A percentile compares a stretch with the other conserved stretches of the same genome.
Conservation (phyloP, 441 rosid genomes). For the Syzygium malaccense region DNA sequence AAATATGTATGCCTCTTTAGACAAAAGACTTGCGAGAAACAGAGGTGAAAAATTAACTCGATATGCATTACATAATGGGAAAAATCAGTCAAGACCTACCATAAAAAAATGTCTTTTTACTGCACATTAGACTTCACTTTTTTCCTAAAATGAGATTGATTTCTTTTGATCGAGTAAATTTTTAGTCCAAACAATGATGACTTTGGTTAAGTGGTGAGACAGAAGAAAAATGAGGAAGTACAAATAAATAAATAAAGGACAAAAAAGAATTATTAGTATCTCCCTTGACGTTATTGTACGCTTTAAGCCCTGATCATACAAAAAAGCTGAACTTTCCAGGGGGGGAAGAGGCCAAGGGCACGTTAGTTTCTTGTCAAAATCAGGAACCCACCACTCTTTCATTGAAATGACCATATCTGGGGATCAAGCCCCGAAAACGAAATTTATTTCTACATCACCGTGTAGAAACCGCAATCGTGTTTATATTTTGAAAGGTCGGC, state of each 20-base stretch:
- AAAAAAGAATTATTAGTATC: background rate
- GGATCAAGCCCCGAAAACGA: conserved; percentile 24
- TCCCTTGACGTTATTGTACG: background rate
- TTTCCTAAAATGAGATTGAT: background rate
- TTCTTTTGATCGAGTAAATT: background rate
- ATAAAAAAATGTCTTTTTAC: background rate
- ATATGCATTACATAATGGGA: background rate
- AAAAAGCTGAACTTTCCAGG: background rate
- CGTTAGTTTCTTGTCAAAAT: conserved; percentile 76
- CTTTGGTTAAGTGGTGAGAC: background rate
- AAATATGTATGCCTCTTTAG: background rate
- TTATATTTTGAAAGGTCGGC: background rate
- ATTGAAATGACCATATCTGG: conserved; percentile 20
- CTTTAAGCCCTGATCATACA: background rate
- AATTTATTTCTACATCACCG: conserved; percentile 23
- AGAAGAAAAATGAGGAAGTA: background rate
- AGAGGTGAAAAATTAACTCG: background rate
- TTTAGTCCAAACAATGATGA: background rate
- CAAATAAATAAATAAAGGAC: background rate
- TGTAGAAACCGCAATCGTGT: conserved; percentile 27
- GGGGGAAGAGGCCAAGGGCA: conserved; percentile 6
- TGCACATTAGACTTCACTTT: background rate
- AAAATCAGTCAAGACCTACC: background rate
- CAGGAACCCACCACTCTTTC: conserved; percentile 36
- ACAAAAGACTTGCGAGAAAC: background rate